Conservation (phyloP, 306 rosid genomes). For the Sicyos edulis region DNA sequence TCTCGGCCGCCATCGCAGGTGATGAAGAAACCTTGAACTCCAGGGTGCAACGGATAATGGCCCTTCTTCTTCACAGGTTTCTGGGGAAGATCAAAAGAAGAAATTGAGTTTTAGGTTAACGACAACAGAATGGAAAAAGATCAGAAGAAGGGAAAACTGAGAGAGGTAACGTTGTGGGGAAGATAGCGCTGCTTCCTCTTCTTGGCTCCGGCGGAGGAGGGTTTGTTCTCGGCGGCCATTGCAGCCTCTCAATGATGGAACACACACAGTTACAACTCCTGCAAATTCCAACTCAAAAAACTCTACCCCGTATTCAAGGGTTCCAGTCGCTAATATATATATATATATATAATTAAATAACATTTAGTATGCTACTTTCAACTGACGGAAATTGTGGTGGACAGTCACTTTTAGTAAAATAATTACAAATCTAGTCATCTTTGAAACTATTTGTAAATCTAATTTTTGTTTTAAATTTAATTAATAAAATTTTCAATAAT, state of each 20-base stretch:
- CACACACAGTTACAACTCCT: neutral
- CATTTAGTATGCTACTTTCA: too few species aligned
- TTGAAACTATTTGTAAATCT: too few species aligned
- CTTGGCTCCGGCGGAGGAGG: slow-evolving; percentile 37
- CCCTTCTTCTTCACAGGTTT: slow-evolving; percentile 84
- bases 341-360: too few species aligned
- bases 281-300: too few species aligned
- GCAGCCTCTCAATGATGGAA: neutral
- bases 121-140: neutral
- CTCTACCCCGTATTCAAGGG: too few species aligned
- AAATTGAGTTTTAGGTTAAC: neutral
- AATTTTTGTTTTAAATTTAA: too few species aligned
- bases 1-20: slow-evolving; percentile 97
- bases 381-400: too few species aligned
- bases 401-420: too few species aligned
- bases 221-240: slow-evolving; percentile 54
- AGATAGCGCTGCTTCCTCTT: slow-evolving; percentile 74
- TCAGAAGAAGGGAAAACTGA: neutral
- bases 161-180: slow-evolving; percentile 55
- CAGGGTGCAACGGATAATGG: slow-evolving; percentile 71
- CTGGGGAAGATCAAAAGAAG: slow-evolving; percentile 31
- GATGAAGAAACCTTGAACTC: slow-evolving; percentile 85
- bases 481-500: too few species aligned
- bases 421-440: too few species aligned
- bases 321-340: too few species aligned